phyloP scores from a whole-genome alignment of 306 rosid genomes.

The Inga oerstediana region DNA sequence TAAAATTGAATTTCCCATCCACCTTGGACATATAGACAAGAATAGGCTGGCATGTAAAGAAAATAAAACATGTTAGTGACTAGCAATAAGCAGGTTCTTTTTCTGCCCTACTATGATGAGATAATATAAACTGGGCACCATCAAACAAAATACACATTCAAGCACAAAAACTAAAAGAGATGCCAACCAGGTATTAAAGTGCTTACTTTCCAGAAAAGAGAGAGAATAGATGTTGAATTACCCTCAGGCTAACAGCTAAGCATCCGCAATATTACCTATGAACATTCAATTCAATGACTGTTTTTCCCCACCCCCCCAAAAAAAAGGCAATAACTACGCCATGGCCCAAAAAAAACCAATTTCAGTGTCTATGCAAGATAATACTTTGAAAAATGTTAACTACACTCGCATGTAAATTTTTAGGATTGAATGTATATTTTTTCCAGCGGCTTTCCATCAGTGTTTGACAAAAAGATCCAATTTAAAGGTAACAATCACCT shows the following conservation, averaged over 20 bases:
- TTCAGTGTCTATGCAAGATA: not conserved
- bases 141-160: not conserved
- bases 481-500: conserved; percentile 56
- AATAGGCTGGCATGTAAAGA: conserved; percentile 74
- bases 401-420: not conserved
- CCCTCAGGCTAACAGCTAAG: not conserved
- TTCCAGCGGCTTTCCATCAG: not conserved
- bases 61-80: conserved; percentile 32
- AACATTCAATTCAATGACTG: not conserved
- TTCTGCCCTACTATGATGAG: not conserved
- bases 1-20: conserved; percentile 95
- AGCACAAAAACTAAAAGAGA: not conserved
- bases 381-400: not conserved
- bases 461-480: not conserved
- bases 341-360: too few species aligned
- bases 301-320: not conserved
- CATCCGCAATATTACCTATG: not conserved
- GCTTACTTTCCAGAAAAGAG: not conserved
- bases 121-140: not conserved
- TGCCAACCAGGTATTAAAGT: not conserved
- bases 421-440: not conserved
- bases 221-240: not conserved
- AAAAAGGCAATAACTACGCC: not conserved
- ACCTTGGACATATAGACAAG: conserved; percentile 99
- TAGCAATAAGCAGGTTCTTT: conserved; percentile 3